Percentiles rank a stretch among this genome's conserved stretches.
phyloP scores from a whole-genome alignment of 139 green algal species.

The Deuterostichococcus epilithicus region DNA sequence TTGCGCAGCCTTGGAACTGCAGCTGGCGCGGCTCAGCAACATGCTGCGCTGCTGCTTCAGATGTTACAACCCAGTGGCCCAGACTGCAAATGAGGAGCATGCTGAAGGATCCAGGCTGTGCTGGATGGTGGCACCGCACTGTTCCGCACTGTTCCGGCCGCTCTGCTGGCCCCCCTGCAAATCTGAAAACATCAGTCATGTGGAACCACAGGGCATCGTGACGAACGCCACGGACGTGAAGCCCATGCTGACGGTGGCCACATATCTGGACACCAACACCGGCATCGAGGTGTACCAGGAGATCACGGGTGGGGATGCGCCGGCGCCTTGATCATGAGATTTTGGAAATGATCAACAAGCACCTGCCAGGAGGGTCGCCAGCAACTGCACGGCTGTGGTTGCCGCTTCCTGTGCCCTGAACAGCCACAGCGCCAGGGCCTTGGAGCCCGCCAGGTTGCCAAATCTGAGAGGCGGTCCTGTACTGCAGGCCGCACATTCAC shows the following conservation, averaged over 20 bases:
- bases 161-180: no score
- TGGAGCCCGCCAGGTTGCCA: constrained; percentile 14
- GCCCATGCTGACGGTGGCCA: constrained; percentile 84
- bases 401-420: no score
- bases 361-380: constrained; percentile 7
- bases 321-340: not conserved
- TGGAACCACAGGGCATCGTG: constrained; percentile 72
- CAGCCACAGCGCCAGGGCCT: no score
- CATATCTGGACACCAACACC: constrained; percentile 88
- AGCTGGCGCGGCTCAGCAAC: no score
- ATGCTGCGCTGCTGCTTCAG: no score
- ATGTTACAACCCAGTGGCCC: no score
- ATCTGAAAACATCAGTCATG: no score
- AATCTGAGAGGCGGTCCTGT: no score
- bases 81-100: no score
- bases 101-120: no score
- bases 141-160: no score
- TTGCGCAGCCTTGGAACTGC: not conserved
- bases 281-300: constrained; percentile 96
- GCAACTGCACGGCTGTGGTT: not conserved
- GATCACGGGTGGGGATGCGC: constrained; percentile 33
- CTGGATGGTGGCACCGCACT: no score
- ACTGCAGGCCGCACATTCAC: constrained; percentile 65
- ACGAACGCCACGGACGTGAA: constrained; percentile 92
- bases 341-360: not conserved